Base-by-base conservation (phyloP, 805 yeast genomes). In the Huiozyma sinensis region DNA sequence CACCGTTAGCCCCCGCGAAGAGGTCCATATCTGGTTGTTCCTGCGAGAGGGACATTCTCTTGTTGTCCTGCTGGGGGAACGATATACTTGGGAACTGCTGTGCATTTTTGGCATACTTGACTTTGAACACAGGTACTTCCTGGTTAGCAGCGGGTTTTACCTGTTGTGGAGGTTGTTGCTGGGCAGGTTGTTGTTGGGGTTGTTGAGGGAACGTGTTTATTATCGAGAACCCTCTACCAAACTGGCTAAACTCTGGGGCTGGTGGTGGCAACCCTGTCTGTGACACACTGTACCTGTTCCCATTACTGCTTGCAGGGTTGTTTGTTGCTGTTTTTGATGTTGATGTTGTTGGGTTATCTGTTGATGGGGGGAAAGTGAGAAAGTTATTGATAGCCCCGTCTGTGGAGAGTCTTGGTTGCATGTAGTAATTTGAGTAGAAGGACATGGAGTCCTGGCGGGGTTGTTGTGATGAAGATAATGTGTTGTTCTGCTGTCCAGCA, bases 181-280 rank as follows among this genome's bases (percentile, higher is more conserved):
- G 11, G 35, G 11, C 17, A 11, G 39, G 17, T 31, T 35, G 31
- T 3, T n/a, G 28, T 28, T 28, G 43, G 4, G 17, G 51, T 46
- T 42, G 52, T 33, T 38, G 53, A 13, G 50, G 54, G 55, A 58
- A 54, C 17, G 34, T 29, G 46, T 60, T 60, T 7, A 61, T 57
- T 11, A 61, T 58, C 6, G 63, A 58, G 41, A 52, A 59, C 7
- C 65, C 64, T 40, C 64, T 51, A 6, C 58, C 56, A 13, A 59
- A 50, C 17, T 53, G 56, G 32, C 38, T 44, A n/a, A 39, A 33
- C 17, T 45, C 44, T 9, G 38, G 37, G 4, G 27, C 42, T 4
- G 42, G 42, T 11, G 27, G 12, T 33, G 36, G 42, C 17, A 41
- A 28, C 30, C 28, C 17, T 17, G 29, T 24, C 13, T 42, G 37